Evolutionary conservation across 805 yeast genomes (phyloP).

Genomic region (Suhomyces faveliae): DNA sequence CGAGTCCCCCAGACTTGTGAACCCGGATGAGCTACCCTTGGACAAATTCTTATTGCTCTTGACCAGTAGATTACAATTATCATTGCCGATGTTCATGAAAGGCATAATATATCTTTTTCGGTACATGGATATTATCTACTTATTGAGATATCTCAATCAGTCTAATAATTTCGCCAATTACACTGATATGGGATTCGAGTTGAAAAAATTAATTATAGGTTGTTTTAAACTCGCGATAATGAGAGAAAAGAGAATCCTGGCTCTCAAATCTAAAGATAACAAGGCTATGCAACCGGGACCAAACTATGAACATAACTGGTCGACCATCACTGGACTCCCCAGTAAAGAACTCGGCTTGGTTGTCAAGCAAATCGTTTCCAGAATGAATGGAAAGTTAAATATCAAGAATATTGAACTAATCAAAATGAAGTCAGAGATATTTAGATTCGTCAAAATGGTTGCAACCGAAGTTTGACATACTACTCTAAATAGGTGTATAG

Average conservation of each 20-base stretch:
- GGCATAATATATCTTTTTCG: constrained; percentile 43
- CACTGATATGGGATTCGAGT: constrained; percentile 43
- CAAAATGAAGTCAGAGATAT: constrained; percentile 38
- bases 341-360: constrained; percentile 34
- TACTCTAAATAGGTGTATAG: background rate
- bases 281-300: background rate
- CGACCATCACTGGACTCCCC: constrained; percentile 34
- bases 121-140: constrained; percentile 46
- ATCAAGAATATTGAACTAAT: constrained; percentile 38
- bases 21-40: constrained; percentile 33
- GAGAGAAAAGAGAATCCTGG: constrained; percentile 21
- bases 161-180: constrained; percentile 44
- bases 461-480: constrained; percentile 22
- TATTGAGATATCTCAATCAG: constrained; percentile 44
- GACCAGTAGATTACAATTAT: constrained; percentile 35
- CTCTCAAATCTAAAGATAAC: background rate
- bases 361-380: constrained; percentile 34
- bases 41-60: constrained; percentile 40
- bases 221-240: constrained; percentile 40
- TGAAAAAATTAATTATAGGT: constrained; percentile 41
- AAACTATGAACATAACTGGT: constrained; percentile 30
- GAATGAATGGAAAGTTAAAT: constrained; percentile 41
- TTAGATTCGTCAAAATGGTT: constrained; percentile 43
- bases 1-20: constrained; percentile 24
- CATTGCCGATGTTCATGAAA: constrained; percentile 37